A percentile compares a stretch with the other conserved stretches of the same genome.
Conservation (phyloP, 768 basidiomycete genomes). For the Collybia sordida region DNA sequence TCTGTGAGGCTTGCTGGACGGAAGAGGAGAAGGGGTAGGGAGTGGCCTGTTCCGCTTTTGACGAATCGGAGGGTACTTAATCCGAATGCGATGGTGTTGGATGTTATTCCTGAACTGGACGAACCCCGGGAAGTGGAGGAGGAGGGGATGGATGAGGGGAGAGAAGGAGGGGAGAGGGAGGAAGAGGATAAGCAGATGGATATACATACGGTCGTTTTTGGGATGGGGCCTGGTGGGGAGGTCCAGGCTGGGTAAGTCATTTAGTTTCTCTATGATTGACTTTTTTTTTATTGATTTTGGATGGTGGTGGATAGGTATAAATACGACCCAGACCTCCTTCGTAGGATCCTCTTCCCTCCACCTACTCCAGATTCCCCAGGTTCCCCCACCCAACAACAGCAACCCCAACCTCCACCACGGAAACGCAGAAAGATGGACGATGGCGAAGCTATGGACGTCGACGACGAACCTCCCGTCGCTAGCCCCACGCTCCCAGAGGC, state of each 20-base stretch:
- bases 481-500: background rate
- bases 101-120: constrained; percentile 36
- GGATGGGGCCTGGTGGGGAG: constrained; percentile 34
- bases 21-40: constrained; percentile 41
- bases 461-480: constrained; percentile 3
- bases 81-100: constrained; percentile 42
- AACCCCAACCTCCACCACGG: too few relatives aligned
- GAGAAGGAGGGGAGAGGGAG: too few relatives aligned
- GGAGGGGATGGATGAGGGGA: too few relatives aligned
- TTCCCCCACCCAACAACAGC: too few relatives aligned
- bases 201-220: constrained; percentile 50
- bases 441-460: constrained; percentile 14
- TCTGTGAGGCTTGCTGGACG: constrained; percentile 36
- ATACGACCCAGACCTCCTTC: constrained; percentile 45
- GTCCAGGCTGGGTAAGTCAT: constrained; percentile 43
- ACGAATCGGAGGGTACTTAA: constrained; percentile 24
- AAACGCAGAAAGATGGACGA: constrained; percentile 31
- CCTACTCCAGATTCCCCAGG: too few relatives aligned
- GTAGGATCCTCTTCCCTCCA: constrained; percentile 43
- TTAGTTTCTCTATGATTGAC: constrained; percentile 1
- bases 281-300: background rate
- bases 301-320: constrained; percentile 42
- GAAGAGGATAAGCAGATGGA: constrained; percentile 44
- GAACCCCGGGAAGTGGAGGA: constrained; percentile 23
- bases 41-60: constrained; percentile 26